Conservation (phyloP, 495 filamentous ascomycete species). For the Collariella sp. region DNA sequence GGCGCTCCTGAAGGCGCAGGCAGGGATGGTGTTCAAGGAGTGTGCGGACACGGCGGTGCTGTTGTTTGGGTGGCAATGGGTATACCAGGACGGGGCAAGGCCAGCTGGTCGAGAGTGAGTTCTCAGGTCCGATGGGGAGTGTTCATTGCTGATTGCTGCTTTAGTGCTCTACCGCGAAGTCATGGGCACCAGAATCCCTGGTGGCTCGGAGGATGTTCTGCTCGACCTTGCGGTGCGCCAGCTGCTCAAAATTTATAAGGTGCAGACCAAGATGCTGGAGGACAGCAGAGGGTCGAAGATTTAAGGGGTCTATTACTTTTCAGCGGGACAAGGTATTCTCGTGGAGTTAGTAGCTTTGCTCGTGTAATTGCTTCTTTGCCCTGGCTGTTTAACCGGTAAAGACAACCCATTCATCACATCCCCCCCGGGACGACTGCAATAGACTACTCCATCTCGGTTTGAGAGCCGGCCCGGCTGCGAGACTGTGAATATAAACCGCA, state of each 20-base stretch:
- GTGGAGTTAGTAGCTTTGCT: no score
- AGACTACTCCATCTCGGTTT: no score
- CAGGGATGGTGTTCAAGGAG: constrained; percentile 59
- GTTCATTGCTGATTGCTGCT: neutral
- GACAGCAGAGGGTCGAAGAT: constrained; percentile 5
- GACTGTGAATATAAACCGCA: no score
- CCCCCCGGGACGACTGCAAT: no score
- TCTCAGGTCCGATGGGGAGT: neutral
- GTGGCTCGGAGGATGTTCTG: constrained; percentile 68
- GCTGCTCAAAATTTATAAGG: constrained; percentile 61
- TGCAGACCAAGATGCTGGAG: constrained; percentile 53
- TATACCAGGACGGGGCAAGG: constrained; percentile 61
- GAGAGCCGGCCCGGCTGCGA: no score
- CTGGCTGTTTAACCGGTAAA: no score
- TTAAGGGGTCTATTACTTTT: neutral
- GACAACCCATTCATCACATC: no score
- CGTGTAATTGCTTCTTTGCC: no score
- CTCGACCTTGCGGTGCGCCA: constrained; percentile 63
- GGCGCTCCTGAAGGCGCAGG: constrained; percentile 61
- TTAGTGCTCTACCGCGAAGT: constrained; percentile 51
- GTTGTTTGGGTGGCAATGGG: constrained; percentile 65
- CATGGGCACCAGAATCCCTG: constrained; percentile 53
- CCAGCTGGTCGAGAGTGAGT: constrained; percentile 58
- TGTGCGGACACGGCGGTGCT: constrained; percentile 59
- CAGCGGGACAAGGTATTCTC: neutral